Percentiles rank a stretch among this genome's conserved stretches.
phyloP scores from a whole-genome alignment of 768 basidiomycete genomes.

The Suillus americanus region DNA sequence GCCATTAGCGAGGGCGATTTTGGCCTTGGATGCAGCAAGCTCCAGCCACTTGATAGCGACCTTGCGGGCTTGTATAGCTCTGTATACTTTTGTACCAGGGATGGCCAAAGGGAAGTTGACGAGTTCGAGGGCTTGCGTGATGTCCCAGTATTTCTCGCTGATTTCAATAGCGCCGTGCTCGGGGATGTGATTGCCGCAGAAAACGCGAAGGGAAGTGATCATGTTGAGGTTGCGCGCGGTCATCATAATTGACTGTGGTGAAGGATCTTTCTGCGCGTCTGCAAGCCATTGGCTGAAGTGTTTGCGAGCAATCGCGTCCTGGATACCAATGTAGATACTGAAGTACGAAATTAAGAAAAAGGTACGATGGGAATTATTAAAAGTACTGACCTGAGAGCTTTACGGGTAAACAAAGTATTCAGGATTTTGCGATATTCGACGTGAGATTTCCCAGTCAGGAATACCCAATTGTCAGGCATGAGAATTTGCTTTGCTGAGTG shows the following conservation, averaged over 20 bases:
- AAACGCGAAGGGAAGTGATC: slow-evolving; percentile 94
- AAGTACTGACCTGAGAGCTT: slow-evolving; percentile 75
- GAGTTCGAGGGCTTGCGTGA: slow-evolving; percentile 92
- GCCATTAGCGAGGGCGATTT: slow-evolving; percentile 78
- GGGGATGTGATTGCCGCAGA: slow-evolving; percentile 90
- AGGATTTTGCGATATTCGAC: slow-evolving; percentile 91
- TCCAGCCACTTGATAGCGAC: slow-evolving; percentile 77
- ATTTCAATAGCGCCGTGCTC: slow-evolving; percentile 78
- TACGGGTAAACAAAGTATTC: slow-evolving; percentile 91
- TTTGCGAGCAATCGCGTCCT: slow-evolving; percentile 79
- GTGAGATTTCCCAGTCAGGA: slow-evolving; percentile 90
- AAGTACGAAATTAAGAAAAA: slow-evolving; percentile 1
- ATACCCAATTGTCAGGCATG: slow-evolving; percentile 94
- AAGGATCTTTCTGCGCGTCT: slow-evolving; percentile 46
- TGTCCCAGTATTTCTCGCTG: slow-evolving; percentile 92
- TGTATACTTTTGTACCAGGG: slow-evolving; percentile 96
- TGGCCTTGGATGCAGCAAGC: slow-evolving; percentile 76
- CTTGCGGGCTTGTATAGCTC: slow-evolving; percentile 90
- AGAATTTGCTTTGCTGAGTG: slow-evolving; percentile 88
- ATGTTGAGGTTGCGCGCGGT: slow-evolving; percentile 93
- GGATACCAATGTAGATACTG: slow-evolving; percentile 81
- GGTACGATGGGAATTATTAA: not conserved
- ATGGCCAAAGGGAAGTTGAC: slow-evolving; percentile 97
- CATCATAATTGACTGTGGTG: slow-evolving; percentile 75
- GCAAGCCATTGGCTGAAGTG: slow-evolving; percentile 76